Conservation (phyloP, 768 basidiomycete genomes). For the Tulasnella sp. region DNA sequence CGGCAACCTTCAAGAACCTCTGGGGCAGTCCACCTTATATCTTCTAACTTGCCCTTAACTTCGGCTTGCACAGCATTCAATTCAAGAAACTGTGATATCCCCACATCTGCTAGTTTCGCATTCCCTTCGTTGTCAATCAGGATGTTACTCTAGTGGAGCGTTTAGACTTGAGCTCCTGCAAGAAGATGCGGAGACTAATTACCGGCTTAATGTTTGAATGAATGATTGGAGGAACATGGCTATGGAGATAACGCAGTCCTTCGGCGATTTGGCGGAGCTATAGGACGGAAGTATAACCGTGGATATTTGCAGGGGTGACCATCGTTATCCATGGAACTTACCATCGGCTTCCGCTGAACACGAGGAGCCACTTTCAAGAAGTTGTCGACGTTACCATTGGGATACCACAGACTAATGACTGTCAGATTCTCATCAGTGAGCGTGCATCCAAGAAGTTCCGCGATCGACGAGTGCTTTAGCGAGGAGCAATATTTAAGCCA, state of each 20-base stretch:
- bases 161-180: too few relatives aligned
- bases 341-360: neutral
- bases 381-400: neutral
- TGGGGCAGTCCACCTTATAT: neutral
- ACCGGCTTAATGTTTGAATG: neutral
- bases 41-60: neutral
- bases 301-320: neutral
- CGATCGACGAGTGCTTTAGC: neutral
- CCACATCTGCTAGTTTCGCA: neutral
- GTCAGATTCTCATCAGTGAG: neutral
- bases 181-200: neutral
- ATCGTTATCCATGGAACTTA: neutral
- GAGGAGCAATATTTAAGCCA: neutral
- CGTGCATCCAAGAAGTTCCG: neutral
- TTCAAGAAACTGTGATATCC: neutral
- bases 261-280: neutral
- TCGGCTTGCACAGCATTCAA: neutral
- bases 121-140: neutral
- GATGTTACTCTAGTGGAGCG: neutral
- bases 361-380: neutral
- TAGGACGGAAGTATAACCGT: neutral
- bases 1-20: neutral
- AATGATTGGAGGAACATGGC: neutral
- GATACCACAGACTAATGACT: neutral
- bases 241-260: neutral